Conservation (phyloP, 169 alveolate genomes). For the Cryptosporidium sp. region DNA sequence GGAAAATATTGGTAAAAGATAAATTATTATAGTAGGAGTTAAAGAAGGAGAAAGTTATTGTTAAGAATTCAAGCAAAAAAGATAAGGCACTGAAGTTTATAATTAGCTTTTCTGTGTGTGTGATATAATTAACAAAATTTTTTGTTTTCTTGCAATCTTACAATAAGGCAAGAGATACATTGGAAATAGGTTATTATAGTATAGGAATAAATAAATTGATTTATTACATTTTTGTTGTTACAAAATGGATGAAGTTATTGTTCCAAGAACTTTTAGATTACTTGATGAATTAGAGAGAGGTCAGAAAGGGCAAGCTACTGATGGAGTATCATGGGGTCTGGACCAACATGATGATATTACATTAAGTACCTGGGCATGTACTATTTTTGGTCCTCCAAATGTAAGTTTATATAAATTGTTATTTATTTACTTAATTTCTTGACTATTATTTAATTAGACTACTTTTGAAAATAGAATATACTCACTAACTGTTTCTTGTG, state of each 20-base stretch:
- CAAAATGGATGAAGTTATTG: conserved; percentile 83
- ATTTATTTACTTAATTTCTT: conserved; percentile 4
- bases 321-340: conserved; percentile 95
- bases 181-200: conserved; percentile 2
- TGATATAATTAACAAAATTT: neutral
- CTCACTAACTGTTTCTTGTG: conserved; percentile 93
- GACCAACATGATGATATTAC: conserved; percentile 94
- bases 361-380: conserved; percentile 94
- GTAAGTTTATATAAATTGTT: conserved; percentile 78
- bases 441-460: conserved; percentile 84
- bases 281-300: conserved; percentile 97
- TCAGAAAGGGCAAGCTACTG: conserved; percentile 96
- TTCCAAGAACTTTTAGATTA: conserved; percentile 97
- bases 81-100: neutral
- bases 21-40: neutral
- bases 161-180: neutral
- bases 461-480: conserved; percentile 95
- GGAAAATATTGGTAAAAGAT: neutral
- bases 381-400: conserved; percentile 94
- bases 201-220: too few species aligned
- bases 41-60: neutral
- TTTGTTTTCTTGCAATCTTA: too few species aligned
- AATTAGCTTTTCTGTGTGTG: neutral
- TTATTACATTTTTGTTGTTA: neutral
- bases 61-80: neutral